Conservation (phyloP, 768 basidiomycete genomes). For the Russula ochroleuca region DNA sequence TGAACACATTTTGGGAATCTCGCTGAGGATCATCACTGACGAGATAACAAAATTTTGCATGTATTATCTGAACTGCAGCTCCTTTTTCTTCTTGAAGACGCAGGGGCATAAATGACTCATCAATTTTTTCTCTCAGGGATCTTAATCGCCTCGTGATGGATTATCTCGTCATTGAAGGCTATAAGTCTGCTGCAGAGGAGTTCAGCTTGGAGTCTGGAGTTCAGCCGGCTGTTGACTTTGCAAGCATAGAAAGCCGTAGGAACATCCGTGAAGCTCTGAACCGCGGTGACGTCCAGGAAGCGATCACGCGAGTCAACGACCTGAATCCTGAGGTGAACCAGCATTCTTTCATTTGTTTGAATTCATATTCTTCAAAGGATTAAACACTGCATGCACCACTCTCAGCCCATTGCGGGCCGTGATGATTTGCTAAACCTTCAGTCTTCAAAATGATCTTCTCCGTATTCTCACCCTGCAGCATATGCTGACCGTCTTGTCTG, state of each 20-base stretch:
- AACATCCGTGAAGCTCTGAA: constrained; percentile 91
- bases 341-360: constrained; percentile 8
- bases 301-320: constrained; percentile 93
- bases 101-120: constrained; percentile 28
- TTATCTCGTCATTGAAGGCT: constrained; percentile 96
- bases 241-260: constrained; percentile 91
- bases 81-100: constrained; percentile 27
- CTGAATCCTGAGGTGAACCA: constrained; percentile 89
- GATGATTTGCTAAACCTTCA: constrained; percentile 90
- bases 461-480: constrained; percentile 5
- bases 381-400: constrained; percentile 98
- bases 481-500: constrained; percentile 26
- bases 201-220: constrained; percentile 87
- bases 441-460: constrained; percentile 81
- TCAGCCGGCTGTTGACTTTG: constrained; percentile 74
- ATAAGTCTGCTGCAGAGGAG: constrained; percentile 92
- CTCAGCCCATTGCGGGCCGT: constrained; percentile 75
- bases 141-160: constrained; percentile 94
- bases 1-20: constrained; percentile 96
- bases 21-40: constrained; percentile 74
- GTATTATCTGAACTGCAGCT: constrained; percentile 71
- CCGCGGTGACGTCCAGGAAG: constrained; percentile 90
- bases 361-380: constrained; percentile 51
- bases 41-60: constrained; percentile 68
- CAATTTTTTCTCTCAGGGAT: constrained; percentile 56